Base-by-base conservation (phyloP, 495 filamentous ascomycete genomes). In the Astrothelium macrocarpum region DNA sequence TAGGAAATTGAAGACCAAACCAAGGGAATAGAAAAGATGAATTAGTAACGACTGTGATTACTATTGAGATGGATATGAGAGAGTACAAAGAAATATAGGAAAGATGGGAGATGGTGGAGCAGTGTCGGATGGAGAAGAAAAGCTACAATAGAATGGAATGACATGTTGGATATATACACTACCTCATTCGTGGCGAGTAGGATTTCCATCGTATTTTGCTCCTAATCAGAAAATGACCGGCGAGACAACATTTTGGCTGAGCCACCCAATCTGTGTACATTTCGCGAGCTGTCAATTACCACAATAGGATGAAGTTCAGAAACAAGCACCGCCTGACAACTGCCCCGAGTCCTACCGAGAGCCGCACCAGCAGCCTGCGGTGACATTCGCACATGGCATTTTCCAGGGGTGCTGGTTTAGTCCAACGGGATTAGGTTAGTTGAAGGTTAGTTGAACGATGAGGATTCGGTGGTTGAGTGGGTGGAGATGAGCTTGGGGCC, bases 31-130 rank as follows among this genome's bases (percentile, higher is more conserved):
- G 7, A 9, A 56, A 56, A 2, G 49, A 56, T 20, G 11, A 25
- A 28, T 56, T 56, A 56, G 49, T 56, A 56, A 56, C 49, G 49
- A 56, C 20, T 56, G 49, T 3, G 29, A 56, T 56, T 29, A 56
- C 23, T 56, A 29, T 28, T 56, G 25, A 56, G 49, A 56, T 16
- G 26, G 49, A 56, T 9, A 20, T n/a, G 12, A 56, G 49, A 16
- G 29, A 56, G 29, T 56, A 56, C 9, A 16, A 56, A 25, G 25
- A 56, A 56, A 56, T 5, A 2, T 56, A 25, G 23, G 9, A 25
- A 56, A 5, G 49, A 29, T 56, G 43, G 29, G 49, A 25, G 49
- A 56, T 56, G n/a, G n/a, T n/a, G n/a, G n/a, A n/a, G n/a, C n/a
- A n/a, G n/a, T 10, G 49, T 56, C 49, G 49, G 49, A 56, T 56